Percentiles rank a stretch among this genome's conserved stretches.
These are phyloP conservation scores for Tuber melanosporum DNA, from an alignment of 495 filamentous ascomycete genomes.

Conservation along the genomic window DNA sequence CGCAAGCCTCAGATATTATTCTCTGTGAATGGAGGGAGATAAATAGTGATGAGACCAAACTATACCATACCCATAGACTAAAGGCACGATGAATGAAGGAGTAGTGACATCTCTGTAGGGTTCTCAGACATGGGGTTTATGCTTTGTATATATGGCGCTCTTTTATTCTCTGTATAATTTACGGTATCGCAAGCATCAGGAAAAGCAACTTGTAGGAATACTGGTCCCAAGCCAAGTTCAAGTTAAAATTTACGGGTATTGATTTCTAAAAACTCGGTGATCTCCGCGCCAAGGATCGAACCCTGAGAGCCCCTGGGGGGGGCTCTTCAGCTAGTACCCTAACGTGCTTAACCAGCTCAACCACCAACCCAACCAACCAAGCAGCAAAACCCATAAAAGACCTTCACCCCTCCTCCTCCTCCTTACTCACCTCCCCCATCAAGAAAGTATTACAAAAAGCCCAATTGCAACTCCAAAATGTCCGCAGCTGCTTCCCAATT, in stretches of 20 bases:
- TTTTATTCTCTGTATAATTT: not conserved
- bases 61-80: not conserved
- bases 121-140: not conserved
- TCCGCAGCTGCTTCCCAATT: slow-evolving; percentile 44
- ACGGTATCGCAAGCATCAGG: not conserved
- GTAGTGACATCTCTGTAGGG: not conserved
- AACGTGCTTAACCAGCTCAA: not conserved
- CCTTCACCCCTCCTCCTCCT: slow-evolving; percentile 5
- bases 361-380: not conserved
- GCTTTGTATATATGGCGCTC: not conserved
- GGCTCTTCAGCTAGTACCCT: not conserved
- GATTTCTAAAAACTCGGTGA: not conserved
- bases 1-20: slow-evolving; percentile 87
- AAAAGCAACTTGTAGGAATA: not conserved
- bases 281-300: not conserved
- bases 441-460: not conserved
- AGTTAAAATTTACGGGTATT: not conserved
- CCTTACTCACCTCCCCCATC: slow-evolving; percentile 7
- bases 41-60: not conserved
- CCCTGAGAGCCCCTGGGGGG: not conserved
- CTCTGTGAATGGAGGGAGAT: slow-evolving; percentile 11
- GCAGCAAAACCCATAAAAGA: not conserved
- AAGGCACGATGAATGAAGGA: not conserved
- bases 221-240: not conserved
- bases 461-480: slow-evolving; percentile 26